Base-by-base conservation (phyloP, 2,329 filamentous ascomycete species). In the Rhynchosporium graminicola region DNA sequence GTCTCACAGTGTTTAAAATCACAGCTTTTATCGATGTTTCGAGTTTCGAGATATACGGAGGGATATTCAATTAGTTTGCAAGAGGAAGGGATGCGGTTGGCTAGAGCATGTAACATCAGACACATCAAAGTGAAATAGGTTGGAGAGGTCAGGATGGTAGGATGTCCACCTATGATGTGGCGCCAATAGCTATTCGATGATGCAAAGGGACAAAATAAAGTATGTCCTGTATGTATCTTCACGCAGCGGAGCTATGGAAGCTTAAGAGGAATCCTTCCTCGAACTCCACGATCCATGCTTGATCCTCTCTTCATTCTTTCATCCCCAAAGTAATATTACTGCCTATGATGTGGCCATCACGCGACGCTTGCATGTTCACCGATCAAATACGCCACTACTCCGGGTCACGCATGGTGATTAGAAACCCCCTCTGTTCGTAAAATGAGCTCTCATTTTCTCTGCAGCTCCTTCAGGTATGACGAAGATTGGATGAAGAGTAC, bases 401-500 rank as follows among this genome's bases (percentile, higher is more conserved):
- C 42, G 13, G 10, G 4, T 36, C 31, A 36, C 2, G 5, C 6
- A 12, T 38, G n/a, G 43, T 3, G 6, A 12, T 47, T 66, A 74
- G 60, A 74, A 72, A 0, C 63, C 66, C 12, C 67, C 69, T 46
- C 72, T 73, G 13, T 67, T 65, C 29, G 66, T 62, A 58, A 72
- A 75, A 64, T 74, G 71, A 36, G 60, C 63, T 60, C 68, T 68
- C 51, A 67, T 71, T 55, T 67, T 61, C 61, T 74, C 72, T 38
- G 71, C 72, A 48, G 66, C 62, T 29, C 84, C 80, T 75, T 89
- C 86, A 4, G 92, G 90, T 68, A 97, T 88, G 65, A 91, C 89
- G 77, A 91, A 97, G 31, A 97, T 83, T 2, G 94, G 94, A 76
- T 97, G 92, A 45, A 91, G 82, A 15, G 88, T 80, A 57, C 78